Conservation (phyloP, 495 filamentous ascomycete genomes). For the Articulospora tetracladia region DNA sequence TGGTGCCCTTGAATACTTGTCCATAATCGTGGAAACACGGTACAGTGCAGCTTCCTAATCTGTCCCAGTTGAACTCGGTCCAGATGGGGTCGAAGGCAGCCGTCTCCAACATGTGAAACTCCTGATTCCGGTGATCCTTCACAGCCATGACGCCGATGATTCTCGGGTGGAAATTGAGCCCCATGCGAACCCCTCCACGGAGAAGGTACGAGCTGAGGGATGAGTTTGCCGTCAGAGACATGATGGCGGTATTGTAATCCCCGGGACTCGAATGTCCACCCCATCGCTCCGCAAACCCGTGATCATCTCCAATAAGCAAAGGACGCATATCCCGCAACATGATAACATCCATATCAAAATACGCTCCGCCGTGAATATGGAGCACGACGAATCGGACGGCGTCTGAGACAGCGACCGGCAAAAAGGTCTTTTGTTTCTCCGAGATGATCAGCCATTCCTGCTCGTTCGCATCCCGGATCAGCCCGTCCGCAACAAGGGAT, state of each 20-base stretch:
- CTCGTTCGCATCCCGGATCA: slow-evolving; percentile 40
- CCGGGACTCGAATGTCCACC: slow-evolving; percentile 48
- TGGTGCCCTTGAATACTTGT: slow-evolving; percentile 42
- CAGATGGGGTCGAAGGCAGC: slow-evolving; percentile 55
- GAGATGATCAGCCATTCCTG: slow-evolving; percentile 49
- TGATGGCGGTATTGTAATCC: slow-evolving; percentile 57
- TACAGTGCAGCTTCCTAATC: slow-evolving; percentile 47
- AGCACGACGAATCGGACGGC: slow-evolving; percentile 52
- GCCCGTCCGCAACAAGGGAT: slow-evolving; percentile 41
- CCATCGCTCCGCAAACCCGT: slow-evolving; percentile 54
- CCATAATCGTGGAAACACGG: slow-evolving; percentile 52
- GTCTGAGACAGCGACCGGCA: slow-evolving; percentile 39
- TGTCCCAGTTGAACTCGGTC: slow-evolving; percentile 52
- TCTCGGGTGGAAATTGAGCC: slow-evolving; percentile 53
- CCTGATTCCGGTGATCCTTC: slow-evolving; percentile 48
- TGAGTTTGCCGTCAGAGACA: slow-evolving; percentile 52
- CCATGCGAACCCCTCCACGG: slow-evolving; percentile 54
- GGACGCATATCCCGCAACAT: slow-evolving; percentile 54
- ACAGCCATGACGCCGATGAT: slow-evolving; percentile 54
- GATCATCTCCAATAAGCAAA: slow-evolving; percentile 40
- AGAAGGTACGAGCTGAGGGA: slow-evolving; percentile 52
- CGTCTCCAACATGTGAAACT: slow-evolving; percentile 53
- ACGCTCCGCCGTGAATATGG: slow-evolving; percentile 51
- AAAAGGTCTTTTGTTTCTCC: slow-evolving; percentile 47
- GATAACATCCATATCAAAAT: slow-evolving; percentile 57